Evolutionary conservation across 495 filamentous ascomycete genomes (phyloP).

Genomic region (Haplographium delicatum): DNA sequence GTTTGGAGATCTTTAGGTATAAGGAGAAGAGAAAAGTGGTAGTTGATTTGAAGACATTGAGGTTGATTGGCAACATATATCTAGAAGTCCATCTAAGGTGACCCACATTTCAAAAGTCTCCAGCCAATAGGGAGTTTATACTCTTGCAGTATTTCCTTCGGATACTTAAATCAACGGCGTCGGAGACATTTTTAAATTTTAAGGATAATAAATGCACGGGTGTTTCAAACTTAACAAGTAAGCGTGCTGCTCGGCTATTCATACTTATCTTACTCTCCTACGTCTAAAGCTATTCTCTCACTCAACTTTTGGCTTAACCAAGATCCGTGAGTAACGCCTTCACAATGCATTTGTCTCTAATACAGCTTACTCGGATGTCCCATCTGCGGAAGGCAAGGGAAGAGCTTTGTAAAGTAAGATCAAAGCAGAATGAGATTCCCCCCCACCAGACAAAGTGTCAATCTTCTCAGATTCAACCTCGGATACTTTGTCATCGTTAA

Average conservation of each 20-base stretch:
- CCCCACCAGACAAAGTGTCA: constrained; percentile 81
- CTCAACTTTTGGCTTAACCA: constrained; percentile 6
- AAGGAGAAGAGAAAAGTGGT: too few species aligned
- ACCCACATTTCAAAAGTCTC: too few species aligned
- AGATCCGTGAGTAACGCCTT: constrained; percentile 7
- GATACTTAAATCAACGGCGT: too few species aligned
- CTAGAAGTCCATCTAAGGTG: too few species aligned
- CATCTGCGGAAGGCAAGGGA: constrained; percentile 47
- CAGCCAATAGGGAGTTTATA: too few species aligned
- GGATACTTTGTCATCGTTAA: constrained; percentile 96
- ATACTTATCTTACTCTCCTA: neutral
- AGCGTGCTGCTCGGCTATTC: neutral
- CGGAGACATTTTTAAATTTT: too few species aligned
- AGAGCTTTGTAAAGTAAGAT: constrained; percentile 91
- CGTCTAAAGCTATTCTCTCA: constrained; percentile 2
- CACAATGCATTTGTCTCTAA: constrained; percentile 3
- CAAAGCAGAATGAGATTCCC: constrained; percentile 92
- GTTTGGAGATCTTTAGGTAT: neutral
- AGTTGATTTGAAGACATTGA: too few species aligned
- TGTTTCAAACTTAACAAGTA: too few species aligned
- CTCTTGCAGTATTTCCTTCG: too few species aligned
- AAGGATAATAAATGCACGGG: too few species aligned
- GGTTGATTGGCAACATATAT: too few species aligned
- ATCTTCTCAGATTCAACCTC: constrained; percentile 92
- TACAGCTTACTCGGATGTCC: constrained; percentile 2